Percentiles rank a stretch among this genome's conserved stretches.
Evolutionary conservation across 2,329 filamentous ascomycete genomes (phyloP).

Genomic region (Fusarium proliferatum): DNA sequence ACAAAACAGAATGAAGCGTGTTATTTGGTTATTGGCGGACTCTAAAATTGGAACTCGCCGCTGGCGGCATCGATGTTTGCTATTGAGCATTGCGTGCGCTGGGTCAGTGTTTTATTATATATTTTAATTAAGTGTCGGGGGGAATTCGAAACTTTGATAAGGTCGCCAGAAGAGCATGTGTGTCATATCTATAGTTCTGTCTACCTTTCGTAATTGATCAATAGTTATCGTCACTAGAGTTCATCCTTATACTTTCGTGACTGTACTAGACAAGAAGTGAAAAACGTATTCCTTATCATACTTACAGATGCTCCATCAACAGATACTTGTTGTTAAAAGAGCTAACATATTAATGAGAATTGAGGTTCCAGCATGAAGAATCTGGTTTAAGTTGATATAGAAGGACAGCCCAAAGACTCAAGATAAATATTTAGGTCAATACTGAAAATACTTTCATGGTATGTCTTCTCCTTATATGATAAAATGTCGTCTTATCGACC

Average conservation of each 20-base stretch:
- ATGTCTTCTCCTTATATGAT: too few relatives aligned
- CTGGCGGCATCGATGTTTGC: background rate
- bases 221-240: background rate
- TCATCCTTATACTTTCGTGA: background rate
- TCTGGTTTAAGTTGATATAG: background rate
- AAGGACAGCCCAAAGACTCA: too few relatives aligned
- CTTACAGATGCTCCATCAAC: background rate
- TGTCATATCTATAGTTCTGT: background rate
- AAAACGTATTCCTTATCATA: background rate
- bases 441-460: too few relatives aligned
- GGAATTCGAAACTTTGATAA: background rate
- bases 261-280: background rate
- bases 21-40: background rate
- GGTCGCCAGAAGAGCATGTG: background rate
- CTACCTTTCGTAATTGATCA: background rate
- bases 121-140: background rate
- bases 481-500: background rate
- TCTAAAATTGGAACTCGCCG: background rate
- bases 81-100: background rate
- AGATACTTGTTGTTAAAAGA: background rate
- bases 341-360: background rate
- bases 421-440: background rate
- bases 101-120: background rate
- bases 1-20: background rate
- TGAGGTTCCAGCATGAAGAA: background rate